Percentiles rank a stretch among this genome's conserved stretches.
Conservation (phyloP, 2,329 filamentous ascomycete species). For the Aspergillus clavatus region DNA sequence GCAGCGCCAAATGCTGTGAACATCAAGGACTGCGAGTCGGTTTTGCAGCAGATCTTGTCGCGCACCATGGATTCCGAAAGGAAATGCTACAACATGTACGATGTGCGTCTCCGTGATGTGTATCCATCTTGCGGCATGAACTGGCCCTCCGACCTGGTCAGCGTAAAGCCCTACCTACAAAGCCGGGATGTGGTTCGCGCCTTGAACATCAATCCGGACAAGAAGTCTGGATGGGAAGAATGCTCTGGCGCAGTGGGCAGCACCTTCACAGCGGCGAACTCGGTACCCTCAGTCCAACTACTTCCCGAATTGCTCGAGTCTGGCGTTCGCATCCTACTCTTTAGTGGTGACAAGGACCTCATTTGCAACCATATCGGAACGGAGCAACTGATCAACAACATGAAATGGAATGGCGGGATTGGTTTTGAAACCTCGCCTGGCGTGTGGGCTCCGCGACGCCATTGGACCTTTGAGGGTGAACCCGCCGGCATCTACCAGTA, state of each 20-base stretch:
- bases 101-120: constrained; percentile 75
- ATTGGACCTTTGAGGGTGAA: constrained; percentile 91
- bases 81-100: constrained; percentile 93
- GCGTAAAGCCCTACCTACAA: constrained; percentile 79
- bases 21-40: constrained; percentile 65
- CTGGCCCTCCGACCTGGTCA: constrained; percentile 83
- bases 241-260: constrained; percentile 74
- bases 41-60: constrained; percentile 68
- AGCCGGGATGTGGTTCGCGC: constrained; percentile 72
- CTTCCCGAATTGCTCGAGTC: constrained; percentile 74
- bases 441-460: constrained; percentile 82
- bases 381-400: constrained; percentile 80
- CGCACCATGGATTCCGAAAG: constrained; percentile 54
- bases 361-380: constrained; percentile 98
- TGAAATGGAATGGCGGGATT: constrained; percentile 86
- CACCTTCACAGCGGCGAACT: constrained; percentile 66
- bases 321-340: constrained; percentile 70
- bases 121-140: constrained; percentile 91
- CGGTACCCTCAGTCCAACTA: constrained; percentile 66
- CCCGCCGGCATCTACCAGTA: constrained; percentile 88
- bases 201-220: constrained; percentile 75
- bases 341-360: constrained; percentile 87
- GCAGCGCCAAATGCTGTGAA: constrained; percentile 61
- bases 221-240: constrained; percentile 85
- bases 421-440: constrained; percentile 86